Evolutionary conservation across 306 rosid species (phyloP).

Genomic region (Citrullus colocynthis): DNA sequence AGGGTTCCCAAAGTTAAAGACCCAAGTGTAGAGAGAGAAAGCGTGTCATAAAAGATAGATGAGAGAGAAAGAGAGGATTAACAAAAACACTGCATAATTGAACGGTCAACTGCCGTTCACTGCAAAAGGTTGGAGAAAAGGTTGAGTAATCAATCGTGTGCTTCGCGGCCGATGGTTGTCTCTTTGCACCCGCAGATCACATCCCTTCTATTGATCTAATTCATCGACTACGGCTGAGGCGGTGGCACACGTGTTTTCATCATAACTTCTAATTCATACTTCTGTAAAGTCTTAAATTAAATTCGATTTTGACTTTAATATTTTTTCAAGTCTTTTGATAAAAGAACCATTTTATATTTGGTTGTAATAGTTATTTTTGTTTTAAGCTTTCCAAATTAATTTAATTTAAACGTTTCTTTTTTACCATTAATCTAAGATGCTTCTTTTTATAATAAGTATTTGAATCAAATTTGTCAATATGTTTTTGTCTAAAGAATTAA

Average conservation of each 20-base stretch:
- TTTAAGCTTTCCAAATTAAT: too few relatives aligned
- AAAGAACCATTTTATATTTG: not conserved
- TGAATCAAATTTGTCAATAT: too few relatives aligned
- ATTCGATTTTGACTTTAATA: not conserved
- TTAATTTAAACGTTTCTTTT: too few relatives aligned
- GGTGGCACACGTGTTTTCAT: not conserved
- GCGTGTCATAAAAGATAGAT: not conserved
- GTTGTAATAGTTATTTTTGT: not conserved
- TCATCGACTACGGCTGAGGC: not conserved
- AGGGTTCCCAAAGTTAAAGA: conserved; percentile 2
- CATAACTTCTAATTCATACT: not conserved
- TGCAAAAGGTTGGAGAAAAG: not conserved
- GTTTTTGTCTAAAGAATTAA: too few relatives aligned
- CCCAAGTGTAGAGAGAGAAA: conserved; percentile 8
- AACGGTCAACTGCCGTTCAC: not conserved
- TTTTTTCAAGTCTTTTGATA: not conserved
- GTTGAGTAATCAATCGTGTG: not conserved
- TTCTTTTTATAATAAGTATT: too few relatives aligned
- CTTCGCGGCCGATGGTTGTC: not conserved
- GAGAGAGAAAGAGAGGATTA: not conserved
- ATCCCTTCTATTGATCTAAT: not conserved
- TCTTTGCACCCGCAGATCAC: not conserved
- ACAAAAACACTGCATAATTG: not conserved
- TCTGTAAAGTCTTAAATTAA: not conserved
- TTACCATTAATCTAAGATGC: too few relatives aligned